These are phyloP conservation scores for Escovopsis sp. DNA, from an alignment of 2,329 filamentous ascomycete genomes.

Conservation along the genomic window DNA sequence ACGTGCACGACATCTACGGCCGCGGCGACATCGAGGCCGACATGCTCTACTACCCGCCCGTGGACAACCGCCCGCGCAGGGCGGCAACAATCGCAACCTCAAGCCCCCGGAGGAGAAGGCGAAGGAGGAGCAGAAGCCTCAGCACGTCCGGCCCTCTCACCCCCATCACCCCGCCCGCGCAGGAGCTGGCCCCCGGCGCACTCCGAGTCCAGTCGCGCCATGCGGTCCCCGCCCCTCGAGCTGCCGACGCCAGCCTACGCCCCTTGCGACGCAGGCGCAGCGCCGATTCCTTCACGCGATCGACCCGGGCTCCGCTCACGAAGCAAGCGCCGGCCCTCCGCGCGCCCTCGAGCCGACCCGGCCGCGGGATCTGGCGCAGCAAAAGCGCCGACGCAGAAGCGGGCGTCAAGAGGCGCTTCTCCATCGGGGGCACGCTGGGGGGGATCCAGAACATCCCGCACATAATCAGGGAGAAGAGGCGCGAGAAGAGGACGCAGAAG, in stretches of 20 bases:
- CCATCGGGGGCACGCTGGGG: slow-evolving; percentile 33
- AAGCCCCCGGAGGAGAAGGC: slow-evolving; percentile 18
- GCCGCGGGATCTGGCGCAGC: slow-evolving; percentile 18
- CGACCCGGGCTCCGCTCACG: slow-evolving; percentile 13
- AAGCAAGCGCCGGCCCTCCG: slow-evolving; percentile 18
- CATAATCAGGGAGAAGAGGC: slow-evolving; percentile 40
- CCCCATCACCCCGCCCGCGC: slow-evolving; percentile 33
- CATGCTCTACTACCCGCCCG: slow-evolving; percentile 28
- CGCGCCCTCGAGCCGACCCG: slow-evolving; percentile 5
- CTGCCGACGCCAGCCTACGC: slow-evolving; percentile 43
- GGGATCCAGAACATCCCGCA: slow-evolving; percentile 38
- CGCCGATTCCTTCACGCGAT: slow-evolving; percentile 24
- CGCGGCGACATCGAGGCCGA: slow-evolving; percentile 17
- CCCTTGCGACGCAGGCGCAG: slow-evolving; percentile 41
- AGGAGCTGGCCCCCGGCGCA: slow-evolving; percentile 18
- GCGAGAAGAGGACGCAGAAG: slow-evolving; percentile 43
- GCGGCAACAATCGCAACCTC: slow-evolving; percentile 30
- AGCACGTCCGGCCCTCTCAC: too few relatives aligned
- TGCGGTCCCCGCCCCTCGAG: slow-evolving; percentile 31
- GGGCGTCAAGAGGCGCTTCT: slow-evolving; percentile 18
- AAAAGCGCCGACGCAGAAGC: slow-evolving; percentile 14
- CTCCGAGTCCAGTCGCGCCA: too few relatives aligned
- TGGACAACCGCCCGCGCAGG: slow-evolving; percentile 30
- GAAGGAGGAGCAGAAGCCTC: too few relatives aligned
- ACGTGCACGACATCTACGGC: slow-evolving; percentile 15